Evolutionary conservation across 2,329 filamentous ascomycete species (phyloP).

Genomic region (Coniosporium tulheliwenetii): DNA sequence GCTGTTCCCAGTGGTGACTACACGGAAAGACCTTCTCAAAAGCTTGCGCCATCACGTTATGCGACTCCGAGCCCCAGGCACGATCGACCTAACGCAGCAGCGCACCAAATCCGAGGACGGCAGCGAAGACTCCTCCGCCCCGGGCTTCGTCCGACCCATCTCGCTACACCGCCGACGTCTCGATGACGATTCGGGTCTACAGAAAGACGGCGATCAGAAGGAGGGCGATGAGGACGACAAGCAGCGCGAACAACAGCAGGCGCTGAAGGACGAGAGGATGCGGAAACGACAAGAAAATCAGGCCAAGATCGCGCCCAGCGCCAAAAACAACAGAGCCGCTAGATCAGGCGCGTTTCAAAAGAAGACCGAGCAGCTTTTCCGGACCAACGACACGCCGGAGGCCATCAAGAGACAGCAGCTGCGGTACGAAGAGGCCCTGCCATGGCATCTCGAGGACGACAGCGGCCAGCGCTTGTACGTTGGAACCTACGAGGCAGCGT

Average conservation of each 20-base stretch:
- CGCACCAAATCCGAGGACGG: slow-evolving; percentile 29
- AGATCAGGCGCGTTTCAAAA: slow-evolving; percentile 53
- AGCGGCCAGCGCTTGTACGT: slow-evolving; percentile 93
- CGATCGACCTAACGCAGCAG: slow-evolving; percentile 20
- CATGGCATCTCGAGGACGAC: slow-evolving; percentile 94
- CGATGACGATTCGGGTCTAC: slow-evolving; percentile 45
- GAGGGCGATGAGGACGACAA: slow-evolving; percentile 44
- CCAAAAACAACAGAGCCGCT: slow-evolving; percentile 41
- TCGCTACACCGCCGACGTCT: slow-evolving; percentile 82
- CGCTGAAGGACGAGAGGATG: slow-evolving; percentile 58
- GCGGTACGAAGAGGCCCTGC: slow-evolving; percentile 85
- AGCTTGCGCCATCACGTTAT: slow-evolving; percentile 78
- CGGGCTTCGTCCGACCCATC: slow-evolving; percentile 76
- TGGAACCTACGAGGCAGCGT: slow-evolving; percentile 74
- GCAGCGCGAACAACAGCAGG: slow-evolving; percentile 42
- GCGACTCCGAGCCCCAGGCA: slow-evolving; percentile 44
- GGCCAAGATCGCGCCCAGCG: slow-evolving; percentile 81
- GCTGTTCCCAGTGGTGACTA: slow-evolving; percentile 57
- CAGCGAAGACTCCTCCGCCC: slow-evolving; percentile 42
- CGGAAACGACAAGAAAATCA: slow-evolving; percentile 75
- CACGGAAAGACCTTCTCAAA: slow-evolving; percentile 64
- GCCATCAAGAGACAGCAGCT: slow-evolving; percentile 49
- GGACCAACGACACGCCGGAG: slow-evolving; percentile 61
- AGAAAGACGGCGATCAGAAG: slow-evolving; percentile 41
- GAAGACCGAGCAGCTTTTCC: slow-evolving; percentile 74